Percentiles rank a stretch among this genome's conserved stretches.
These are phyloP conservation scores for Hypomontagnella submonticulosa DNA, from an alignment of 495 filamentous ascomycete species.

Conservation along the genomic window DNA sequence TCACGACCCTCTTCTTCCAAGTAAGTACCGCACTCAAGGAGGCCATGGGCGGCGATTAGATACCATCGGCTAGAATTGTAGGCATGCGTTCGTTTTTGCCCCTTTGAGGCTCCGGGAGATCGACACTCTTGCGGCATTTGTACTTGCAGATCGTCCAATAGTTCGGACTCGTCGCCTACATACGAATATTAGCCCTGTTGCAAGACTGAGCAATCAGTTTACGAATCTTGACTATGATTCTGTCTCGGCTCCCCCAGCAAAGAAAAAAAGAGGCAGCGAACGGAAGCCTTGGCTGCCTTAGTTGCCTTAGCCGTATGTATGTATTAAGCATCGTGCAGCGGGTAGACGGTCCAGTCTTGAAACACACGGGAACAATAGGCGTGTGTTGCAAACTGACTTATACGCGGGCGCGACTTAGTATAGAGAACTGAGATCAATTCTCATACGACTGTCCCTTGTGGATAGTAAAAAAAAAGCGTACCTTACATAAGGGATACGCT, in stretches of 20 bases:
- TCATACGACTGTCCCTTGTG: conserved; percentile 8
- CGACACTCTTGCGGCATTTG: conserved; percentile 33
- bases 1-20: conserved; percentile 16
- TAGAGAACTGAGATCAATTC: conserved; percentile 12
- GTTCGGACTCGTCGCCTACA: conserved; percentile 26
- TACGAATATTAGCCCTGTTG: conserved; percentile 24
- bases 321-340: conserved; percentile 23
- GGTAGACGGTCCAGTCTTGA: conserved; percentile 25
- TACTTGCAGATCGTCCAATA: conserved; percentile 45
- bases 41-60: conserved; percentile 11
- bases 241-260: conserved; percentile 26
- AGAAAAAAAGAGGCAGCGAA: conserved; percentile 17
- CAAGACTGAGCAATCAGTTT: conserved; percentile 33
- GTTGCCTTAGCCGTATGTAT: background rate
- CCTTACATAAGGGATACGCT: conserved; percentile 2
- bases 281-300: conserved; percentile 1
- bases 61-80: background rate
- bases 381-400: conserved; percentile 4
- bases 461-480: background rate
- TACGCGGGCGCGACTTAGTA: background rate
- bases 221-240: conserved; percentile 8
- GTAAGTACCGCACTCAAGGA: conserved; percentile 8
- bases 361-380: conserved; percentile 27
- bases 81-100: background rate
- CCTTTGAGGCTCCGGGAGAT: conserved; percentile 42